Base-by-base conservation (phyloP, 345 rosid species). In the Sisymbrium irio region DNA sequence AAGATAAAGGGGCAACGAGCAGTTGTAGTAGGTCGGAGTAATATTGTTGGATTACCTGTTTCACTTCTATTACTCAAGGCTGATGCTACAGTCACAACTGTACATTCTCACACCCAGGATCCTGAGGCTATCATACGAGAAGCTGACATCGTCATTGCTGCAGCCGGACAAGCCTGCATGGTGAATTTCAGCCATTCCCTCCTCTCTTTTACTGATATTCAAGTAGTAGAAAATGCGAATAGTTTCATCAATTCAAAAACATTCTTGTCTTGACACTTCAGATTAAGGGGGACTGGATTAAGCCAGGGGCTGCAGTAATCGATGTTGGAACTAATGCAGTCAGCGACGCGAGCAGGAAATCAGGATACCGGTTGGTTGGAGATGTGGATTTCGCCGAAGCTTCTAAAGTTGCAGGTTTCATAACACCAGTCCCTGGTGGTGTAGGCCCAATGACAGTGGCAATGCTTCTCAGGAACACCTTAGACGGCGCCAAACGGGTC, bases 401-500 rank as follows among this genome's bases (percentile, higher is more conserved):
- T 5, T 84, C 86, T 65, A 82, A 84, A 69, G 89, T 89, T 56
- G 97, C 97, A 2, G 97, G 97, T 40, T 85, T 79, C 72, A 80
- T 94, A 60, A 91, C 96, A 19, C 97, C 98, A 4, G 98, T 93
- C 50, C 98, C 98, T 0, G 98, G 98, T 47, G 98, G 98, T 41
- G 96, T 93, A 2, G 98, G 97, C 45, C 98, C 98, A 12, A 94
- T 94, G 96, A 94, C 96, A 1, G 97, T 94, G 8, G 91, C 96
- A 2, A 91, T 94, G 97, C 90, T 94, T 56, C 89, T 94, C 57
- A 84, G 74, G 79, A 91, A 91, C 77, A 89, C 97, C 14, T 70
- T 94, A 72, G 97, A 89, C 54, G 88, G 93, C 47, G 97, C 96
- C 28, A 93, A 86, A 79, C 85, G 87, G 33, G 88, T 69, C 49